Percentiles rank a stretch among this genome's conserved stretches.
phyloP scores from a whole-genome alignment of 2,329 filamentous ascomycete genomes.

The Fonsecaea multimorphosa region DNA sequence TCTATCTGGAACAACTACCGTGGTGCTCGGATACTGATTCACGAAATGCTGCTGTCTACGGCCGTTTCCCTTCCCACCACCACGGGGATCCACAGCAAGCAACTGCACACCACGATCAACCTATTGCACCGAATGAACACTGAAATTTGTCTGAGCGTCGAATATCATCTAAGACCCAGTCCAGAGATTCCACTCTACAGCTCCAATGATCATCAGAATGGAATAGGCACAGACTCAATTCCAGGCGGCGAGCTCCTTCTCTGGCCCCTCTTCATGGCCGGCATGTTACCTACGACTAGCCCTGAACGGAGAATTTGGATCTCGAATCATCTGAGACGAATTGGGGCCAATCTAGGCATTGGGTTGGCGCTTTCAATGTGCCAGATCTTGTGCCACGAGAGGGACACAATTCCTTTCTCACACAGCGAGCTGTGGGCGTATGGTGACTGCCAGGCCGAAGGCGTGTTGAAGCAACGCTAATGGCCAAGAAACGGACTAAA shows the following conservation, averaged over 20 bases:
- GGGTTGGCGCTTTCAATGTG: neutral
- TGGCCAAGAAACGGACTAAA: neutral
- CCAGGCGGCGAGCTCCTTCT: neutral
- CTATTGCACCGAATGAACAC: neutral
- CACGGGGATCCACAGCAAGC: neutral
- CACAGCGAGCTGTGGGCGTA: slow-evolving; percentile 1
- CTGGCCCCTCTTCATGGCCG: slow-evolving; percentile 1
- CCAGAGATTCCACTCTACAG: neutral
- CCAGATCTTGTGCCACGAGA: neutral
- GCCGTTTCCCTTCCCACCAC: neutral
- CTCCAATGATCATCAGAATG: neutral
- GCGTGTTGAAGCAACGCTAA: neutral
- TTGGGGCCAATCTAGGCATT: neutral
- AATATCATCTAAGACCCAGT: neutral
- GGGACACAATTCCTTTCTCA: neutral
- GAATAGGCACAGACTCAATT: neutral
- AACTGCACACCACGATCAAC: neutral
- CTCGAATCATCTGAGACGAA: neutral
- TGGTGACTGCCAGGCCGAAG: neutral
- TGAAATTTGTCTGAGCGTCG: neutral
- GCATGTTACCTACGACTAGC: neutral
- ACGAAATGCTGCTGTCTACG: neutral
- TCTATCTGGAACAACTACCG: neutral
- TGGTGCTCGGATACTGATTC: neutral
- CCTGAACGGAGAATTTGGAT: neutral